Percentiles rank a stretch among this genome's conserved stretches.
Evolutionary conservation across 2,329 filamentous ascomycete genomes (phyloP).

Genomic region (Mycosphaerella arachidis): DNA sequence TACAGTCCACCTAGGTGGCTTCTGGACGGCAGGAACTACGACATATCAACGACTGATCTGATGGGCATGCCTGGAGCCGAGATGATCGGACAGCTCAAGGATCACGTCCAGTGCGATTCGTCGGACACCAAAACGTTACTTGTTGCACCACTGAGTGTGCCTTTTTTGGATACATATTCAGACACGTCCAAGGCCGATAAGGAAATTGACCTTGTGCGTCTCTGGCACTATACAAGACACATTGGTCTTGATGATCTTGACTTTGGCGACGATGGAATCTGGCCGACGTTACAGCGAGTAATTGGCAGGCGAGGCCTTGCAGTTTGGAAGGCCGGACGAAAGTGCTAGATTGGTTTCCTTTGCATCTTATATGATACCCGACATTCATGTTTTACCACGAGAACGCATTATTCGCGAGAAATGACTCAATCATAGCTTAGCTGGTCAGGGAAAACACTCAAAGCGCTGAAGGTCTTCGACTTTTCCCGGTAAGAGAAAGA

Average conservation of each 20-base stretch:
- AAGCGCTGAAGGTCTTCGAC: too few species aligned
- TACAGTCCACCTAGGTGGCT: constrained; percentile 79
- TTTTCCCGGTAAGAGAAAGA: too few species aligned
- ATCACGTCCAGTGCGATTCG: constrained; percentile 59
- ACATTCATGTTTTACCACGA: background rate
- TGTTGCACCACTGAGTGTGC: constrained; percentile 68
- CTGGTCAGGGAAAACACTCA: too few species aligned
- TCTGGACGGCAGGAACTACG: constrained; percentile 68
- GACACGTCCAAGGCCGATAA: constrained; percentile 12
- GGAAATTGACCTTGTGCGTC: constrained; percentile 55
- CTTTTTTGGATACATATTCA: constrained; percentile 59
- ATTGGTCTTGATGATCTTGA: constrained; percentile 77
- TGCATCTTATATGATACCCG: background rate
- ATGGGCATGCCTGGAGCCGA: constrained; percentile 64
- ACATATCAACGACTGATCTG: constrained; percentile 66
- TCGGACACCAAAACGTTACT: constrained; percentile 49
- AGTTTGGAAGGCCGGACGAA: constrained; percentile 40
- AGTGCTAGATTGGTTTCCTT: constrained; percentile 29
- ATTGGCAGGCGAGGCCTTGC: constrained; percentile 43
- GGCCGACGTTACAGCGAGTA: constrained; percentile 64
- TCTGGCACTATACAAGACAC: constrained; percentile 65
- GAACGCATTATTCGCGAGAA: too few species aligned
- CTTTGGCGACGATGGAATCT: constrained; percentile 71
- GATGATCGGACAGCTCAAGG: constrained; percentile 56
- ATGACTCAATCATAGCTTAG: too few species aligned